Conservation (phyloP, 345 rosid genomes). For the Capsella bursapastoris region DNA sequence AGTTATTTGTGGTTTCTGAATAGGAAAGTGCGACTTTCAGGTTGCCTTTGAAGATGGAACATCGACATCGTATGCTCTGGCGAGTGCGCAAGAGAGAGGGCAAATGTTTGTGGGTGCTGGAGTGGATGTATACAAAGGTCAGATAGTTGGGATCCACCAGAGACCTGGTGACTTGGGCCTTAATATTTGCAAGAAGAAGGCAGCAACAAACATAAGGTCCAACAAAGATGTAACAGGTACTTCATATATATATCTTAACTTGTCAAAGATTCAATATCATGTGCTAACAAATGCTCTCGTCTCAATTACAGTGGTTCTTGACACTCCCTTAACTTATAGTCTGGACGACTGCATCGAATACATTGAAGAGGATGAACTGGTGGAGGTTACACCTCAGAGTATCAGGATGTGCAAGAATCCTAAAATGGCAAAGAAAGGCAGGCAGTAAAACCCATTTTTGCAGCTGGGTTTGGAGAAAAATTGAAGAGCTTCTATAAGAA, state of each 20-base stretch:
- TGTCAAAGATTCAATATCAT: slow-evolving; percentile 13
- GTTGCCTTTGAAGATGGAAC: slow-evolving; percentile 96
- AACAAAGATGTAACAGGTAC: slow-evolving; percentile 88
- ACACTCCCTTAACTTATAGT: slow-evolving; percentile 86
- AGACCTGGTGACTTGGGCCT: slow-evolving; percentile 87
- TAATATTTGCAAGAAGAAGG: slow-evolving; percentile 94
- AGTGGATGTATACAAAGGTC: slow-evolving; percentile 84
- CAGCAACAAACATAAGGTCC: slow-evolving; percentile 91
- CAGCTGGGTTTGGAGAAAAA: slow-evolving; percentile 33
- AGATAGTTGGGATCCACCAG: slow-evolving; percentile 93
- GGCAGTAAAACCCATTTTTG: slow-evolving; percentile 46
- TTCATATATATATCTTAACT: slow-evolving; percentile 11
- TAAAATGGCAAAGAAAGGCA: slow-evolving; percentile 64
- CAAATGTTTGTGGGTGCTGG: slow-evolving; percentile 93
- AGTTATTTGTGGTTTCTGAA: slow-evolving; percentile 23
- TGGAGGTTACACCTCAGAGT: slow-evolving; percentile 89
- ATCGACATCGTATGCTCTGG: slow-evolving; percentile 83
- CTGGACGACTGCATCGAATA: slow-evolving; percentile 96
- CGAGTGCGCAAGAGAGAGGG: slow-evolving; percentile 90
- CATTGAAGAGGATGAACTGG: slow-evolving; percentile 95
- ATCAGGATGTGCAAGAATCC: slow-evolving; percentile 93
- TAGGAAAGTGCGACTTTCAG: slow-evolving; percentile 48
- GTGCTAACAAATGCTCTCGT: slow-evolving; percentile 5
- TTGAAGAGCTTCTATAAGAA: slow-evolving; percentile 9
- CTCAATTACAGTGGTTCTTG: slow-evolving; percentile 75